Evolutionary conservation across 2,329 filamentous ascomycete species (phyloP).

Genomic region (Fusarium denticulatum): DNA sequence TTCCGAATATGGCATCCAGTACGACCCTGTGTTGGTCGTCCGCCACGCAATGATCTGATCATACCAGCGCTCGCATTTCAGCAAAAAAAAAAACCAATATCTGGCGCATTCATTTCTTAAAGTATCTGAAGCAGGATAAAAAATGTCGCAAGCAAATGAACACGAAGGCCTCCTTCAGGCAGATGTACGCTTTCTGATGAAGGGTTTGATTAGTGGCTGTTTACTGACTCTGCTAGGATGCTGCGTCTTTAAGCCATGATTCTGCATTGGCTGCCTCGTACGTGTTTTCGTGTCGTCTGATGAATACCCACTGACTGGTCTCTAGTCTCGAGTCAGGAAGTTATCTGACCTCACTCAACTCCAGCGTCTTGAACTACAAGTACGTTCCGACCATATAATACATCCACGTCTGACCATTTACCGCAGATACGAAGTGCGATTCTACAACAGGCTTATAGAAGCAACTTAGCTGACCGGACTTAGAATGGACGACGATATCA

Average conservation of each 20-base stretch:
- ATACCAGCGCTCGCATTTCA: too few relatives aligned
- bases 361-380: constrained; percentile 19
- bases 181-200: neutral
- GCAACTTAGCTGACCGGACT: rapidly evolving
- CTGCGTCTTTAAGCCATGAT: neutral
- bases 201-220: too few relatives aligned
- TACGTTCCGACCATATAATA: neutral
- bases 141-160: neutral
- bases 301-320: neutral
- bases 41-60: neutral
- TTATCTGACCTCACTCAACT: neutral
- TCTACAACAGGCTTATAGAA: too few relatives aligned
- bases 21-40: neutral
- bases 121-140: too few relatives aligned
- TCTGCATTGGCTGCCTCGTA: neutral
- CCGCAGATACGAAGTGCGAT: neutral
- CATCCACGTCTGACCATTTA: rapidly evolving
- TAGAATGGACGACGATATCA: constrained; percentile 23
- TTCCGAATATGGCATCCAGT: neutral
- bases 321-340: neutral
- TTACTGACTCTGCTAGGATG: neutral
- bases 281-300: neutral
- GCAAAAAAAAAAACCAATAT: too few relatives aligned
- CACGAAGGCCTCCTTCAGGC: neutral
- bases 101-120: too few relatives aligned